A percentile compares a stretch with the other conserved stretches of the same genome.
Evolutionary conservation across 805 yeast genomes (phyloP).

Genomic region (Lipomyces mesembrius): DNA sequence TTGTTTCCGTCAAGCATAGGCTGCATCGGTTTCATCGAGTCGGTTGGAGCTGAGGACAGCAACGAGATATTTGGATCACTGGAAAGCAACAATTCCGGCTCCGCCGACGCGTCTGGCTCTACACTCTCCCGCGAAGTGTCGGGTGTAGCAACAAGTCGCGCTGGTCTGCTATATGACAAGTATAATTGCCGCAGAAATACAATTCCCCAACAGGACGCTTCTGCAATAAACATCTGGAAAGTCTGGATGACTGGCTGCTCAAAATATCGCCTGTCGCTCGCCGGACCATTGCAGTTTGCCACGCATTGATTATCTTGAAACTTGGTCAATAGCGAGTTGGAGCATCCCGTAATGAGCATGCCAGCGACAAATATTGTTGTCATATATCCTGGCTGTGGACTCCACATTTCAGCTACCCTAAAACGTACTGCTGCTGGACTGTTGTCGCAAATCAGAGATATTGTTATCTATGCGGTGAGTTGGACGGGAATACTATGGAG

Average conservation of each 20-base stretch:
- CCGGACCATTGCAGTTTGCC: slow-evolving; percentile 55
- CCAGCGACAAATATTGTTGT: slow-evolving; percentile 50
- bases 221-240: slow-evolving; percentile 81
- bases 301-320: slow-evolving; percentile 77
- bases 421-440: background rate
- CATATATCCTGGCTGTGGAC: background rate
- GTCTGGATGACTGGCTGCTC: slow-evolving; percentile 83
- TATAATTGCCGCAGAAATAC: slow-evolving; percentile 25
- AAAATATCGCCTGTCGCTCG: slow-evolving; percentile 53
- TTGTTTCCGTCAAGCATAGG: slow-evolving; percentile 39
- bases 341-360: slow-evolving; percentile 68
- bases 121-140: slow-evolving; percentile 12
- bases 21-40: background rate
- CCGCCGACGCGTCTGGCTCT: slow-evolving; percentile 8
- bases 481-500: too few species aligned
- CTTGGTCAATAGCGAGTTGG: slow-evolving; percentile 75
- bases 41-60: background rate
- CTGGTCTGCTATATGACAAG: background rate
- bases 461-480: too few species aligned
- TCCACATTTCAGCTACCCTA: background rate
- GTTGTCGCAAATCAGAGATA: background rate
- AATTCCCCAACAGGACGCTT: slow-evolving; percentile 55
- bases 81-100: slow-evolving; percentile 18
- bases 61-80: background rate
- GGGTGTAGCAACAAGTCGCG: background rate